These are phyloP conservation scores for Colletotrichum camelliae DNA, from an alignment of 2,329 filamentous ascomycete species.

Conservation along the genomic window DNA sequence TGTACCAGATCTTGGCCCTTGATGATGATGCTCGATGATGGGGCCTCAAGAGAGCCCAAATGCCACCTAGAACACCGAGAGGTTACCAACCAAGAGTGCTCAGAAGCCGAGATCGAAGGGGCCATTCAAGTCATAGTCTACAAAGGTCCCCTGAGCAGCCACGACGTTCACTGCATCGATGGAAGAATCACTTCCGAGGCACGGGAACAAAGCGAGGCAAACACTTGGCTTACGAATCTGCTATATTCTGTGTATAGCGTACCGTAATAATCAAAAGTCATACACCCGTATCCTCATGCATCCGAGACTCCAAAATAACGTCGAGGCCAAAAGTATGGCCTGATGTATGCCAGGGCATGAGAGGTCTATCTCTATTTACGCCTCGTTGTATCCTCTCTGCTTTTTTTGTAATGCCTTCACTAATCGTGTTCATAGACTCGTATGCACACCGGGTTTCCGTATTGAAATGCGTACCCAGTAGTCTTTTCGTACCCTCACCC, in stretches of 20 bases:
- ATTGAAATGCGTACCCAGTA: not conserved
- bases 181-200: not conserved
- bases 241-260: not conserved
- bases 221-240: not conserved
- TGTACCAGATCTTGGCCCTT: not conserved
- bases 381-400: constrained; percentile 17
- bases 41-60: not conserved
- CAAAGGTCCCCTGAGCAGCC: not conserved
- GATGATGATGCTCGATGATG: not conserved
- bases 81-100: not conserved
- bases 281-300: constrained; percentile 13
- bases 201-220: not conserved
- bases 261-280: constrained; percentile 10
- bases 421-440: not conserved
- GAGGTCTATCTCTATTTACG: constrained; percentile 22
- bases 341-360: constrained; percentile 18
- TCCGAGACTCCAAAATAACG: constrained; percentile 10
- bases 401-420: constrained; percentile 17
- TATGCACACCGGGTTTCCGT: not conserved
- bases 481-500: not conserved
- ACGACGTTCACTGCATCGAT: not conserved
- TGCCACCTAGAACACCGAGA: not conserved
- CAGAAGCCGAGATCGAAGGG: not conserved
- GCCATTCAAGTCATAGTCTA: not conserved
- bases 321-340: not conserved